Evolutionary conservation across 1,139 yeast genomes (phyloP).

Genomic region (Pichia sp.): DNA sequence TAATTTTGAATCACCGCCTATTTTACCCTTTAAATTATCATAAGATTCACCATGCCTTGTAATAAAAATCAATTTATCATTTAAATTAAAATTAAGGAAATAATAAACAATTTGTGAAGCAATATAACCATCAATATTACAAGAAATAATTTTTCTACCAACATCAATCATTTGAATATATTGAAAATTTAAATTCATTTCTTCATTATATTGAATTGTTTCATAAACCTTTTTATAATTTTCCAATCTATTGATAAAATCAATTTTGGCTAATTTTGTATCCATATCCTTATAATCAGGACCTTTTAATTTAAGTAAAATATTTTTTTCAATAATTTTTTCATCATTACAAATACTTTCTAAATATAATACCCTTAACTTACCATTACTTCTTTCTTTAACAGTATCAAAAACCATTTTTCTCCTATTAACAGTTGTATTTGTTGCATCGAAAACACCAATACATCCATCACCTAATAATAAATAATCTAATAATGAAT

Average conservation of each 20-base stretch:
- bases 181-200: conserved; percentile 56
- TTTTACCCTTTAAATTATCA: conserved; percentile 76
- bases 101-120: conserved; percentile 93
- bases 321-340: conserved; percentile 70
- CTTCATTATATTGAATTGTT: conserved; percentile 77
- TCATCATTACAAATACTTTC: conserved; percentile 87
- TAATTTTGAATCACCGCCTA: conserved; percentile 87
- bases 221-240: conserved; percentile 90
- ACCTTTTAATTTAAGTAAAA: conserved; percentile 78
- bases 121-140: conserved; percentile 83
- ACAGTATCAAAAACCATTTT: conserved; percentile 62
- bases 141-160: conserved; percentile 88
- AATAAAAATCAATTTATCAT: conserved; percentile 92
- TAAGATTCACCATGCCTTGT: conserved; percentile 90
- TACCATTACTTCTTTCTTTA: conserved; percentile 63
- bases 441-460: conserved; percentile 94
- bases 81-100: conserved; percentile 79
- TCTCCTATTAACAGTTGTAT: conserved; percentile 75
- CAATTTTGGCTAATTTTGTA: conserved; percentile 69
- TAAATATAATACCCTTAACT: conserved; percentile 72
- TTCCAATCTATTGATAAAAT: conserved; percentile 72
- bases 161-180: conserved; percentile 95
- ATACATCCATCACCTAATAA: conserved; percentile 80
- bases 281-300: conserved; percentile 91
- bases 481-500: conserved; percentile 74